phyloP scores from a whole-genome alignment of 164 flowering plant genomes.

The Nelumbo lutea region DNA sequence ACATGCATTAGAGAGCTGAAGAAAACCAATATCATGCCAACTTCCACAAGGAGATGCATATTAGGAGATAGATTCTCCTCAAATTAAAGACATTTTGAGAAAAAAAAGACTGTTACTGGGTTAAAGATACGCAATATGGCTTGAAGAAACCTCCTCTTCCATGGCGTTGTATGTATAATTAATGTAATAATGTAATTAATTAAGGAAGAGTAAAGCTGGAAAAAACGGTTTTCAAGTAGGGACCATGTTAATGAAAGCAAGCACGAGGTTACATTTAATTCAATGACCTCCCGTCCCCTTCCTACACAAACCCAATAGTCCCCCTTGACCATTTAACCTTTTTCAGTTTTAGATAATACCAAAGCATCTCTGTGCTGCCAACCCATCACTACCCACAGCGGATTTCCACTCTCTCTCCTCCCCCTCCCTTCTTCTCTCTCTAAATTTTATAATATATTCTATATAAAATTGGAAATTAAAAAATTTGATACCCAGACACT shows the following conservation, averaged over 20 bases:
- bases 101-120: neutral
- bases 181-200: neutral
- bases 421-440: too few species aligned
- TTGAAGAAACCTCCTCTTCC: neutral
- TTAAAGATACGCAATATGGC: neutral
- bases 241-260: neutral
- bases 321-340: neutral
- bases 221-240: neutral
- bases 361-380: too few species aligned
- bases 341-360: neutral
- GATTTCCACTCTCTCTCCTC: too few species aligned
- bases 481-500: too few species aligned
- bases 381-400: too few species aligned
- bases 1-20: constrained; percentile 6
- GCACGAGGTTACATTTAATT: neutral
- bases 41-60: neutral
- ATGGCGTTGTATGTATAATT: neutral
- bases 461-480: too few species aligned
- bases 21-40: constrained; percentile 6
- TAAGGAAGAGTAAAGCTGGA: neutral
- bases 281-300: neutral
- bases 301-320: neutral
- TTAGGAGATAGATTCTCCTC: constrained; percentile 1
- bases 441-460: too few species aligned
- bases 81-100: neutral